Conservation (phyloP, 352 stramenopile species). For the Phytopythium vexans region DNA sequence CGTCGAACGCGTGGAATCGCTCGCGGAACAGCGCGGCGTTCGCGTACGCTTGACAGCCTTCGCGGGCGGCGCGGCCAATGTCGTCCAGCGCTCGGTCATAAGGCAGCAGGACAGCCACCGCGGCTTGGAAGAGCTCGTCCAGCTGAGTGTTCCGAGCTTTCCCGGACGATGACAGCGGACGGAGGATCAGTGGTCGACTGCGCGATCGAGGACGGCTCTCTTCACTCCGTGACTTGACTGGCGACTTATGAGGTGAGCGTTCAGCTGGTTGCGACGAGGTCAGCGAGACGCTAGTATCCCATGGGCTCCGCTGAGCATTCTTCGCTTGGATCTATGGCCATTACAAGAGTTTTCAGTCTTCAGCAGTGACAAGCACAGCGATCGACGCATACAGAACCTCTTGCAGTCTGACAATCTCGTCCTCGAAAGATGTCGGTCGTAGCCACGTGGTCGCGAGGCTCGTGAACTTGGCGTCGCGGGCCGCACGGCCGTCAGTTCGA, state of each 20-base stretch:
- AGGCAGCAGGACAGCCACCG: constrained; percentile 14
- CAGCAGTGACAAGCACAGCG: too few relatives aligned
- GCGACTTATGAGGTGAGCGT: neutral
- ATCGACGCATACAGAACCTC: constrained; percentile 26
- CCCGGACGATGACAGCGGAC: neutral
- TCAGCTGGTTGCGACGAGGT: neutral
- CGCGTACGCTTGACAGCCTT: constrained; percentile 30
- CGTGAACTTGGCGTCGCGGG: constrained; percentile 21
- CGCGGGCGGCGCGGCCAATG: constrained; percentile 9
- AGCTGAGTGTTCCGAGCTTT: neutral
- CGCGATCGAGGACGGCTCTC: constrained; percentile 9
- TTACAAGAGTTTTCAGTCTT: too few relatives aligned
- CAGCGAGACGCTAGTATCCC: constrained; percentile 14
- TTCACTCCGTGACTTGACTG: neutral
- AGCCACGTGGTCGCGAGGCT: constrained; percentile 31
- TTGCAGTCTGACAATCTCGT: constrained; percentile 37
- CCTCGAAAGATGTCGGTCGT: constrained; percentile 17
- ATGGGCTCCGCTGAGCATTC: constrained; percentile 19
- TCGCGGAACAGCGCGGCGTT: constrained; percentile 46
- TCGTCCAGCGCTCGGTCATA: constrained; percentile 37
- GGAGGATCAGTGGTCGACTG: constrained; percentile 1
- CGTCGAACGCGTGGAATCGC: constrained; percentile 63
- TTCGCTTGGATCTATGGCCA: constrained; percentile 24
- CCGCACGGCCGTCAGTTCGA: constrained; percentile 22
- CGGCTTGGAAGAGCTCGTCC: constrained; percentile 35